These are phyloP conservation scores for Talaromyces wortmannii DNA, from an alignment of 495 filamentous ascomycete genomes.

Conservation along the genomic window DNA sequence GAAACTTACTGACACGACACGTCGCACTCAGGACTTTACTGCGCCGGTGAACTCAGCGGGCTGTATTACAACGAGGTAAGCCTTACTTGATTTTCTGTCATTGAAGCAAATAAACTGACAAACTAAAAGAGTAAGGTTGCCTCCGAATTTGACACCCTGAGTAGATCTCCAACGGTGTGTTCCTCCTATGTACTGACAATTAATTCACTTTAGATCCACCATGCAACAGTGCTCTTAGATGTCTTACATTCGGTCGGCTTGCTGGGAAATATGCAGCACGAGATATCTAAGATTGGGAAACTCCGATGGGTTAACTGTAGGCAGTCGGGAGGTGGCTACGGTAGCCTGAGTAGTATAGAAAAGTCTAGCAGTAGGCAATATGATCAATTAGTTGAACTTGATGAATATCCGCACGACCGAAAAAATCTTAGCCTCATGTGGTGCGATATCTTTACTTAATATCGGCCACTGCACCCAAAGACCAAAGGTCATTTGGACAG, in stretches of 20 bases:
- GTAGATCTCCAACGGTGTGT: too few relatives aligned
- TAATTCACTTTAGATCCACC: neutral
- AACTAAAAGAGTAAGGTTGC: neutral
- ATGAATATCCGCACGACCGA: too few relatives aligned
- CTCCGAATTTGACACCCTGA: neutral
- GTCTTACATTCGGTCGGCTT: neutral
- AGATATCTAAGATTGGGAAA: neutral
- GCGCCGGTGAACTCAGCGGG: neutral
- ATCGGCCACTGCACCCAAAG: too few relatives aligned
- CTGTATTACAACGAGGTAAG: neutral
- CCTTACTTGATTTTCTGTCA: neutral
- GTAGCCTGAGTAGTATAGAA: neutral
- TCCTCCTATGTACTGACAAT: neutral
- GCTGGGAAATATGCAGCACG: neutral
- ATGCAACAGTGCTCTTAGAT: neutral
- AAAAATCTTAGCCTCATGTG: too few relatives aligned
- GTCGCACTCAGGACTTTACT: neutral
- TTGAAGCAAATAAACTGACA: neutral
- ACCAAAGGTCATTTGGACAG: too few relatives aligned
- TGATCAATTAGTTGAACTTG: too few relatives aligned
- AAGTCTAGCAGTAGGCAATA: too few relatives aligned
- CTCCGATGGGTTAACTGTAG: too few relatives aligned
- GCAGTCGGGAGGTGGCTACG: neutral
- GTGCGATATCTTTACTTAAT: too few relatives aligned
- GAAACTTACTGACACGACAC: neutral